Base-by-base conservation (phyloP, 805 yeast species). In the Kodamaea nitidulidarum region DNA sequence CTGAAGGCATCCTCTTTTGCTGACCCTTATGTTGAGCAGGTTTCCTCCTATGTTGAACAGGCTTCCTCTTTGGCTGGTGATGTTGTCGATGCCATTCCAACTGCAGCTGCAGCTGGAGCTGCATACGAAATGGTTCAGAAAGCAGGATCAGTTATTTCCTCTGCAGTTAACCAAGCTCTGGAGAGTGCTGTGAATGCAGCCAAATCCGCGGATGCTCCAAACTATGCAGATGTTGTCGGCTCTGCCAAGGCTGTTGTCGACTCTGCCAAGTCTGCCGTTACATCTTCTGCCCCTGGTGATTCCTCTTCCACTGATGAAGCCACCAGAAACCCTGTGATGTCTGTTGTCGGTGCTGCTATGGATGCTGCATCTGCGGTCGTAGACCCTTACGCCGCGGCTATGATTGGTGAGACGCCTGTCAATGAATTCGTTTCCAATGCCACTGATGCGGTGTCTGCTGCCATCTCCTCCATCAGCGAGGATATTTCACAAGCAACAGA, bases 21-120 rank as follows among this genome's bases (percentile, higher is more conserved):
- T 12, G 36, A 43, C 10, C 37, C 44, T 5, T 37, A 35, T n/a
- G 43, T 18, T 18, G 45, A 40, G 32, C 21, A 36, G 15, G 42
- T 25, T 14, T 37, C 22, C 22, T 37, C 40, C 4, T 18, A 8
- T 7, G 39, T 21, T 10, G 12, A 32, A 18, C 12, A 35, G n/a
- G 24, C 12, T 25, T 9, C 27, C 12, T 25, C 27, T 10, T 15
- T 8, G 4, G 24, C n/a, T 4, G 17, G 11, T 17, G 25, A 15
- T 21, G 35, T 15, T 26, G 27, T 22, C 15, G 20, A 25, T 4
- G 27, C 4, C 12, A 25, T 21, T 9, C 24, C 24, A 21, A 7
- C 24, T 7, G 24, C 9, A 7, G 24, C 24, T 9, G 24, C 24
- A 21, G 24, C 24, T 21, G 24, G n/a, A n/a, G n/a, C n/a, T n/a